phyloP scores from a whole-genome alignment of 768 basidiomycete species.

The Auriscalpium microsporum region DNA sequence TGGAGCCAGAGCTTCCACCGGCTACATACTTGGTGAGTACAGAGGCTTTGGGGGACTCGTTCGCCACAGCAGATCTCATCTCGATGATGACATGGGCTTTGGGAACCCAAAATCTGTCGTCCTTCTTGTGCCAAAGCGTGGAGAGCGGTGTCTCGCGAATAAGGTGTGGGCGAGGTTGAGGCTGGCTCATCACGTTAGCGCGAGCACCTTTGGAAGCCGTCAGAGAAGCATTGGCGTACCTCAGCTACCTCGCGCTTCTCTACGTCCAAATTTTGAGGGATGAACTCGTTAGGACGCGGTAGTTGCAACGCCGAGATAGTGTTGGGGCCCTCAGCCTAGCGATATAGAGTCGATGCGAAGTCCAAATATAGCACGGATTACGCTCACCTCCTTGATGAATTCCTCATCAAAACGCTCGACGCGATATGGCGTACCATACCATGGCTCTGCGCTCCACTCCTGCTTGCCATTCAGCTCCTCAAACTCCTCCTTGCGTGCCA shows the following conservation, averaged over 20 bases:
- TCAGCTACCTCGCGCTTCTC: slow-evolving; percentile 61
- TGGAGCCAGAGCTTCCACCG: background rate
- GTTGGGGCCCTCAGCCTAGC: slow-evolving; percentile 56
- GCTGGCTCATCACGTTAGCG: slow-evolving; percentile 33
- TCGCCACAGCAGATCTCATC: slow-evolving; percentile 58
- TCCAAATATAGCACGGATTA: background rate
- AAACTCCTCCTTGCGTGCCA: slow-evolving; percentile 63
- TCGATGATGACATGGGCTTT: slow-evolving; percentile 74
- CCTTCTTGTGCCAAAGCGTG: slow-evolving; percentile 93
- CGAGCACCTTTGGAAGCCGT: too few species aligned
- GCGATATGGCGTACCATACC: slow-evolving; percentile 86
- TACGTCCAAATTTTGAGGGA: slow-evolving; percentile 80
- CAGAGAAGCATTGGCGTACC: slow-evolving; percentile 30
- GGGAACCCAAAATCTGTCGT: slow-evolving; percentile 94
- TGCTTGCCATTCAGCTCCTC: slow-evolving; percentile 38
- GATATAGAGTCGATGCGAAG: slow-evolving; percentile 1
- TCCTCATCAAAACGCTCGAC: slow-evolving; percentile 61
- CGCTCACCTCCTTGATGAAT: slow-evolving; percentile 46
- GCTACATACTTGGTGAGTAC: slow-evolving; percentile 62
- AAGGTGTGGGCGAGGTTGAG: slow-evolving; percentile 63
- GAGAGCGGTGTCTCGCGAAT: slow-evolving; percentile 65
- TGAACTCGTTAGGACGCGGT: slow-evolving; percentile 83
- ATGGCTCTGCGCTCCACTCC: slow-evolving; percentile 71
- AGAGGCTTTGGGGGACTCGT: slow-evolving; percentile 55
- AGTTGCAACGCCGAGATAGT: slow-evolving; percentile 63